Evolutionary conservation across 768 basidiomycete species (phyloP), one percentile per base, ranked within the genome.

Genomic region (Gautieria morchelliformis): DNA sequence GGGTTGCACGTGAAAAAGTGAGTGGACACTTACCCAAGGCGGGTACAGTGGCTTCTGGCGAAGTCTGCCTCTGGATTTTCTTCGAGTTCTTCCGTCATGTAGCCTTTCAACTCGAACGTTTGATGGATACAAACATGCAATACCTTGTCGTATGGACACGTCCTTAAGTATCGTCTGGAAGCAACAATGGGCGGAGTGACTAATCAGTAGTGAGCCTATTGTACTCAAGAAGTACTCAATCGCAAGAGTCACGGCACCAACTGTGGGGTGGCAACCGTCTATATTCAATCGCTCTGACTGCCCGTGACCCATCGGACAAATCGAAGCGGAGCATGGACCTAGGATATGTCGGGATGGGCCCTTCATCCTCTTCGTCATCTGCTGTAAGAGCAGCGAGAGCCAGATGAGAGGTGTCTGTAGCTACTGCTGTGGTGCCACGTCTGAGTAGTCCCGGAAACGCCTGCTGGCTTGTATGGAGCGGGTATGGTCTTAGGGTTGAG

Each of bases 291-390:
- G 88, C 94, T 37, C 78, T 76, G 33, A 94, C 67, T 3, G 70
- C 76, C 2, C 74, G 78, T 14, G 72, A 67, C n/a, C 94, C 94
- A 67, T 97, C 94, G 53, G 81, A 84, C 52, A 96, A 68, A 62
- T 84, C 75, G 30, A 96, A 75, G 45, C 72, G 77, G 56, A 96
- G 74, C 83, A 90, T 92, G 32, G 83, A 79, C 53, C 91, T 72
- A 4, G 91, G 83, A 68, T 92, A 97, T 56, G 78, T 84, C 3
- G 91, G 92, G 52, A 92, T 77, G 0, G 85, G 85, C 0, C 85
- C 88, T 67, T 84, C 85, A 10, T 82, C 84, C 53, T 80, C 72
- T 35, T 75, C 72, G 59, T 81, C 69, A 14, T 70, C 71, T n/a
- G 73, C 75, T 9, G 70, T 72, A 32, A 77, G 66, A n/a, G n/a